phyloP scores from a whole-genome alignment of 1,284 basidiomycete genomes.

The Psilocybe mexicana region DNA sequence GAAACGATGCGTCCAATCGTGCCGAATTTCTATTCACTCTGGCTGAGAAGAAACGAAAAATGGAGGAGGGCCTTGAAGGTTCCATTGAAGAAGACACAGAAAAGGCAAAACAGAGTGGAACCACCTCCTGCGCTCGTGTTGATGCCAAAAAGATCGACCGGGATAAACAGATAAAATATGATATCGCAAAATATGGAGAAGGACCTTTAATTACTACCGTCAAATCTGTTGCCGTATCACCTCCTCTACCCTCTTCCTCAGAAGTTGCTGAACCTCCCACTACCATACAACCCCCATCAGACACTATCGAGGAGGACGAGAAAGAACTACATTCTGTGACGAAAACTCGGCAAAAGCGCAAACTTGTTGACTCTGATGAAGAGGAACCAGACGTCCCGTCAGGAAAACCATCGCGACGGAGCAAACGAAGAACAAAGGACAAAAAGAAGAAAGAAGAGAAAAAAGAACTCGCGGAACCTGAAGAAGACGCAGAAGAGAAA shows the following conservation, averaged over 20 bases:
- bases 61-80: constrained; percentile 17
- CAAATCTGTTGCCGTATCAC: constrained; percentile 7
- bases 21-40: constrained; percentile 66
- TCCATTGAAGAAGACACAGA: neutral
- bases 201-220: constrained; percentile 69
- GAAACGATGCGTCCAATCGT: constrained; percentile 74
- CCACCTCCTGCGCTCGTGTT: constrained; percentile 64
- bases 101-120: constrained; percentile 13
- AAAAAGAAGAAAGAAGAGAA: constrained; percentile 22
- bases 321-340: neutral
- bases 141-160: constrained; percentile 71
- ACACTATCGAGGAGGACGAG: neutral
- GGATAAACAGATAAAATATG: constrained; percentile 78
- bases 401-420: neutral
- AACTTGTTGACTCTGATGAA: constrained; percentile 7
- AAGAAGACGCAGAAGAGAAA: constrained; percentile 23
- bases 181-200: constrained; percentile 77
- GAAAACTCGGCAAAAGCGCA: constrained; percentile 6
- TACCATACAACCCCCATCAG: neutral
- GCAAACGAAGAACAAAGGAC: constrained; percentile 19
- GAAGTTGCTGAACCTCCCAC: neutral
- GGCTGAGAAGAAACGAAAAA: constrained; percentile 51
- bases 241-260: neutral
- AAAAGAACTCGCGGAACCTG: neutral
- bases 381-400: neutral